A percentile compares a stretch with the other conserved stretches of the same genome.
Conservation (phyloP, 352 stramenopile genomes). For the Phytophthora colocasiae region DNA sequence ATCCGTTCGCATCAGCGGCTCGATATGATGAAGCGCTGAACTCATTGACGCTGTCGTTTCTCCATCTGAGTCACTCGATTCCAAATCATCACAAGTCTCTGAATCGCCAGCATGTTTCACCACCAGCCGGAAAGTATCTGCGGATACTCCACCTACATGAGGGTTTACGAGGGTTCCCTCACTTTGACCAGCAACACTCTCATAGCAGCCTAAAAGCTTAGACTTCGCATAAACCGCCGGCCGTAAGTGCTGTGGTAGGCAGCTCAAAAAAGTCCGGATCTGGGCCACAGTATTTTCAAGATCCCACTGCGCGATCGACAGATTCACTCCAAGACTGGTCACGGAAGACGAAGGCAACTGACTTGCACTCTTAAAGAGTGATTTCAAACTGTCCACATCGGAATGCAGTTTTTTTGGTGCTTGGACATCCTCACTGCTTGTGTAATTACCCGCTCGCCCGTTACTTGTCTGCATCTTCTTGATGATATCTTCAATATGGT, state of each 20-base stretch:
- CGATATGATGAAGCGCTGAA: slow-evolving; percentile 45
- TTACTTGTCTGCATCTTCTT: slow-evolving; percentile 36
- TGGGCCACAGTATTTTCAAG: slow-evolving; percentile 62
- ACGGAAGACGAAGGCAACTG: slow-evolving; percentile 62
- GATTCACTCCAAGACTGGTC: slow-evolving; percentile 50
- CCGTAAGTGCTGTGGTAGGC: slow-evolving; percentile 60
- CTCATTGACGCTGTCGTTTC: slow-evolving; percentile 47
- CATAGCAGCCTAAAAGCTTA: slow-evolving; percentile 32
- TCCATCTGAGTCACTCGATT: slow-evolving; percentile 47
- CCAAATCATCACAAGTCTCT: slow-evolving; percentile 22
- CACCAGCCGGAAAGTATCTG: slow-evolving; percentile 39
- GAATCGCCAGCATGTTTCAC: slow-evolving; percentile 29
- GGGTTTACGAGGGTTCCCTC: slow-evolving; percentile 16
- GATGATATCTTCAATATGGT: slow-evolving; percentile 73
- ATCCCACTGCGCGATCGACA: slow-evolving; percentile 71
- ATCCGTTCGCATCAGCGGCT: slow-evolving; percentile 52
- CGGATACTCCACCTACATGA: slow-evolving; percentile 4
- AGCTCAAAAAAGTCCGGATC: slow-evolving; percentile 58
- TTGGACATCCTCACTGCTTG: slow-evolving; percentile 5
- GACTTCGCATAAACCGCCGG: slow-evolving; percentile 57
- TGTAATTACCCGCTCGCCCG: slow-evolving; percentile 1
- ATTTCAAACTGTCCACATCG: slow-evolving; percentile 47
- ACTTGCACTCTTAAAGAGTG: slow-evolving; percentile 60
- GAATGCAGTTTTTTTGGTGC: slow-evolving; percentile 21
- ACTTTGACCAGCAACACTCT: slow-evolving; percentile 17